phyloP scores from a whole-genome alignment of 2,329 filamentous ascomycete species.

The Lecanicillium sp. region DNA sequence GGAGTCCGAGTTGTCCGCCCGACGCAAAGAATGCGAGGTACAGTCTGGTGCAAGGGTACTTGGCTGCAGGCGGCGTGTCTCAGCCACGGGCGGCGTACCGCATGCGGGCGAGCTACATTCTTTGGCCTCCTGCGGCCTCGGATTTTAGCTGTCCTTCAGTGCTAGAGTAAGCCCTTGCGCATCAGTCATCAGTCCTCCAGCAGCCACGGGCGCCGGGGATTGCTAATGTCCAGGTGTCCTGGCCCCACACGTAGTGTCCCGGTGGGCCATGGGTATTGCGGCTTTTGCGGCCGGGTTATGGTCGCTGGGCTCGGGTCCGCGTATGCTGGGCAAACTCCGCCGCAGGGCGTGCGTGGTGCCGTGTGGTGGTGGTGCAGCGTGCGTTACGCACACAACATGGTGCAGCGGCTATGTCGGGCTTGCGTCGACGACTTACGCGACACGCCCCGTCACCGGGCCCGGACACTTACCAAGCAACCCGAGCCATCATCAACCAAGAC shows the following conservation, averaged over 20 bases:
- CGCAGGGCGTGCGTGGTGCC: too few relatives aligned
- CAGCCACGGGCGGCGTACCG: constrained; percentile 6
- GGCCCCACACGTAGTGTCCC: constrained; percentile 1
- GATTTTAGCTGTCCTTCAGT: constrained; percentile 3
- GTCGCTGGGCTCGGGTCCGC: constrained; percentile 10
- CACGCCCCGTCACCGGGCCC: too few relatives aligned
- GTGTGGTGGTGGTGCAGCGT: too few relatives aligned
- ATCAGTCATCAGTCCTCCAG: neutral
- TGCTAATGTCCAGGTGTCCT: constrained; percentile 8
- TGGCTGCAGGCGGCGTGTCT: neutral
- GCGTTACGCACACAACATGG: too few relatives aligned
- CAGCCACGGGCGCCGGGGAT: constrained; percentile 3
- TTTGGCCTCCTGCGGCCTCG: neutral
- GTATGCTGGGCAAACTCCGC: neutral
- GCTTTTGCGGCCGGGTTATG: constrained; percentile 2
- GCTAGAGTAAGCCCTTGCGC: neutral
- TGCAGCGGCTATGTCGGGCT: too few relatives aligned
- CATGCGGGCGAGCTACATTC: constrained; percentile 8
- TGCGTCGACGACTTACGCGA: too few relatives aligned
- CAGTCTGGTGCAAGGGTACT: constrained; percentile 6
- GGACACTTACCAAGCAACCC: too few relatives aligned
- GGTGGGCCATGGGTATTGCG: neutral
- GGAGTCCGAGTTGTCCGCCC: too few relatives aligned
- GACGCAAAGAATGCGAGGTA: too few relatives aligned
- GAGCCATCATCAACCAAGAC: too few relatives aligned